Percentiles rank a stretch among this genome's conserved stretches.
Conservation (phyloP, 2,329 filamentous ascomycete species). For the Trichoderma sp. region DNA sequence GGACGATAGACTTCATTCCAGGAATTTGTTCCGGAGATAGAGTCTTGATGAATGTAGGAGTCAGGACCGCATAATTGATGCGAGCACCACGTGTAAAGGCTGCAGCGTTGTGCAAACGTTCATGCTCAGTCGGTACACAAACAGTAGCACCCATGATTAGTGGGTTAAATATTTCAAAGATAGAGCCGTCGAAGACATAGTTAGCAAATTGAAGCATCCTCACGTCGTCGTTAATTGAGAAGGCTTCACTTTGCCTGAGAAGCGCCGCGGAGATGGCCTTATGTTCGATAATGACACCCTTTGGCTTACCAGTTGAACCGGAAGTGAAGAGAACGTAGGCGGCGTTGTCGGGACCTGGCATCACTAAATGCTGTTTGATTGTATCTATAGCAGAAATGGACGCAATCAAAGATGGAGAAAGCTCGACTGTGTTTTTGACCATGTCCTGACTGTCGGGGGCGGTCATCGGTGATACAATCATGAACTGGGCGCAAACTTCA, state of each 20-base stretch:
- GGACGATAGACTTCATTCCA: constrained; percentile 14
- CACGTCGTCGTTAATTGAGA: not conserved
- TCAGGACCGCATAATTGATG: constrained; percentile 16
- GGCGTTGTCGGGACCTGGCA: not conserved
- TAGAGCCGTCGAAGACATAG: constrained; percentile 10
- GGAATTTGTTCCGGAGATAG: constrained; percentile 2
- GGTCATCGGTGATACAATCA: constrained; percentile 17
- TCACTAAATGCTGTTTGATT: not conserved
- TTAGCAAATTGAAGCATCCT: constrained; percentile 20
- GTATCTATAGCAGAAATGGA: not conserved
- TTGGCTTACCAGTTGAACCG: constrained; percentile 15
- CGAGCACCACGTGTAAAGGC: constrained; percentile 10
- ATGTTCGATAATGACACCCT: constrained; percentile 15
- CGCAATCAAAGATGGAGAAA: not conserved
- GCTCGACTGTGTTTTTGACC: constrained; percentile 3
- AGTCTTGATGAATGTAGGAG: constrained; percentile 20
- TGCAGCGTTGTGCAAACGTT: not conserved
- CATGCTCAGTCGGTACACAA: constrained; percentile 11
- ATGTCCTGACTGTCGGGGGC: not conserved
- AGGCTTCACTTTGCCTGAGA: not conserved
- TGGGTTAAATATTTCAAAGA: not conserved
- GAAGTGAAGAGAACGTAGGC: constrained; percentile 15
- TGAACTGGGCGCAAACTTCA: constrained; percentile 16
- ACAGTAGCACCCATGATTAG: constrained; percentile 1
- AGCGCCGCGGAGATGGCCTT: not conserved